Conservation (phyloP, 805 yeast species). For the Suhomyces sp. region DNA sequence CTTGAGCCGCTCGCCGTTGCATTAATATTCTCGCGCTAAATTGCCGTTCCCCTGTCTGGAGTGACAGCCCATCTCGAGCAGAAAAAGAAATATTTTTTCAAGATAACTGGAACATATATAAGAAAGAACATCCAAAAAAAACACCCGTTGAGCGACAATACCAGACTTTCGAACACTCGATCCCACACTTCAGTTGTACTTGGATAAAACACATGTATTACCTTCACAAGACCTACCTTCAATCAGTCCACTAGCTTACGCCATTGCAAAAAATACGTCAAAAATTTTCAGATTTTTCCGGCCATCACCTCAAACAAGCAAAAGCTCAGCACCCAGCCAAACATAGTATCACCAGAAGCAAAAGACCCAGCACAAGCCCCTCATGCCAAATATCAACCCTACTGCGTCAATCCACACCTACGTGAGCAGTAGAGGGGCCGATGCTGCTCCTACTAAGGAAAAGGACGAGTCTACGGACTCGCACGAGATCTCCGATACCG, state of each 20-base stretch:
- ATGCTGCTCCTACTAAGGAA: neutral
- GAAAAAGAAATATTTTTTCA: neutral
- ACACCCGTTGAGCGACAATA: neutral
- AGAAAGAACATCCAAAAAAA: neutral
- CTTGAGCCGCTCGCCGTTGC: neutral
- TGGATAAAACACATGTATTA: conserved; percentile 1
- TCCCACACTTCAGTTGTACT: neutral
- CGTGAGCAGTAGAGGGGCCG: neutral
- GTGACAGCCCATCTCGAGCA: neutral
- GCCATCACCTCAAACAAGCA: too few species aligned
- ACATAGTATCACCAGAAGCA: too few species aligned
- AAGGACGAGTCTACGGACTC: neutral
- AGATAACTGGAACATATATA: neutral
- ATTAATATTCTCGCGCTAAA: neutral
- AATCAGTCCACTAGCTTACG: neutral
- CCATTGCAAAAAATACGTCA: neutral
- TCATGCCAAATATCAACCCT: neutral
- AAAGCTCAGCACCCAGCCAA: too few species aligned
- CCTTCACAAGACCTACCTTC: conserved; percentile 1
- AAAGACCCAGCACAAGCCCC: neutral
- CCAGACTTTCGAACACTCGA: neutral
- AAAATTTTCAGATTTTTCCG: neutral
- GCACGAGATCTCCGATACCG: neutral
- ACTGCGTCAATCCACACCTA: neutral
- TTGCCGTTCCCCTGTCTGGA: neutral